Evolutionary conservation across 2,329 filamentous ascomycete genomes (phyloP).

Genomic region (Alternaria triticina): DNA sequence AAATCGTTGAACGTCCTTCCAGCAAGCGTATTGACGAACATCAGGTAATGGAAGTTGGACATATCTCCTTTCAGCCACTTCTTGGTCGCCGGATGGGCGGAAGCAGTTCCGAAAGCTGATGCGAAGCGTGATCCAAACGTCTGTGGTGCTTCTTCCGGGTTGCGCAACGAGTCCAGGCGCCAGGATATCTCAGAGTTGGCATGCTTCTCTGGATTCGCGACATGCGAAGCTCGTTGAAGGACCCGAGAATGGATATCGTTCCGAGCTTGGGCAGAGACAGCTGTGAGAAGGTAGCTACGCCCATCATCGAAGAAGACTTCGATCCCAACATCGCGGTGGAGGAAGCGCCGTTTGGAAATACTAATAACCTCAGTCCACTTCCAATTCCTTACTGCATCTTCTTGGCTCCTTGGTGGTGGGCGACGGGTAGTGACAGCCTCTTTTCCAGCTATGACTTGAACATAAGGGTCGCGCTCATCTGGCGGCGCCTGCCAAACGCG

Average conservation of each 20-base stretch:
- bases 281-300: constrained; percentile 89
- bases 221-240: constrained; percentile 78
- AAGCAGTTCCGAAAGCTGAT: constrained; percentile 84
- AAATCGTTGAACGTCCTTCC: constrained; percentile 97
- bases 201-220: constrained; percentile 70
- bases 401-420: constrained; percentile 39
- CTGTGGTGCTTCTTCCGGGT: constrained; percentile 67
- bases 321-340: constrained; percentile 95
- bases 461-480: constrained; percentile 93
- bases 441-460: constrained; percentile 88
- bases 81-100: constrained; percentile 83
- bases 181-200: constrained; percentile 86
- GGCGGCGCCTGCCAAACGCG: constrained; percentile 92
- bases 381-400: constrained; percentile 87
- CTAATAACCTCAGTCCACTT: constrained; percentile 93
- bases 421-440: constrained; percentile 62
- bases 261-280: constrained; percentile 73
- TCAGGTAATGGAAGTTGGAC: constrained; percentile 98
- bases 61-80: constrained; percentile 94
- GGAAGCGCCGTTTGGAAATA: constrained; percentile 91
- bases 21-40: constrained; percentile 98
- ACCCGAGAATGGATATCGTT: constrained; percentile 84
- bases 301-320: constrained; percentile 98
- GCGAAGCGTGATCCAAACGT: constrained; percentile 86
- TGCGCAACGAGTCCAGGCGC: constrained; percentile 85